Base-by-base conservation (phyloP, 1,284 basidiomycete species). In the Ustilago cynodontis region DNA sequence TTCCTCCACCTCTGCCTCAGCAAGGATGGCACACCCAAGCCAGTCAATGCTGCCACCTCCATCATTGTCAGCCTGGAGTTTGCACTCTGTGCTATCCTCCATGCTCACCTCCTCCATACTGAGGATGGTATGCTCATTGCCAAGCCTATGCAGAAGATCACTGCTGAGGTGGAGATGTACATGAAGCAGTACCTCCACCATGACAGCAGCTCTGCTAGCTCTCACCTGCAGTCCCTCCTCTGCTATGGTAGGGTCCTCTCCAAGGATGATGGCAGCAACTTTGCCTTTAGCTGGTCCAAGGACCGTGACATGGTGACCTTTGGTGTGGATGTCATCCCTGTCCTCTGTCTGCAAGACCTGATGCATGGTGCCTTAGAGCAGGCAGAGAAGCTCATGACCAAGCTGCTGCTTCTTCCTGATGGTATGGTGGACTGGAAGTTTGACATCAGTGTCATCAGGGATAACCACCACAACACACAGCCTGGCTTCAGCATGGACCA, bases 1-100 rank as follows among this genome's bases (percentile, higher is more conserved):
- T 53, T 53, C 51, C 51, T 53, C n/a, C 51, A 53, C 31, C 51
- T 53, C n/a, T 53, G 51, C 51, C 28, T 53, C 29, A 35, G 14
- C n/a, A 16, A 8, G 6, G 29, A 53, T 35, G 51, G 51, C 51
- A 53, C 51, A 53, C 18, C 31, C n/a, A 35, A 31, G 31, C n/a
- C 31, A 20, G 51, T 35, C 51, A 53, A 35, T 53, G 51, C 31
- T 18, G 51, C 51, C 7, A 53, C 51, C 28, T 53, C 51, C 18
- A 35, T 33, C 14, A 16, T 53, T 16, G 51, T 35, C 28, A 33
- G 13, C 31, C 7, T 53, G 14, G 51, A 53, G 31, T 53, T 53
- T 35, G 28, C 51, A 7, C 10, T 20, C 13, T 31, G 28, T 53
- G 51, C 51, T 4, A 18, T 35, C 5, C 11, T 33, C 28, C 51